A percentile compares a stretch with the other conserved stretches of the same genome.
Evolutionary conservation across 1,139 yeast genomes (phyloP).

Genomic region (Geotrichum phurueaensis): DNA sequence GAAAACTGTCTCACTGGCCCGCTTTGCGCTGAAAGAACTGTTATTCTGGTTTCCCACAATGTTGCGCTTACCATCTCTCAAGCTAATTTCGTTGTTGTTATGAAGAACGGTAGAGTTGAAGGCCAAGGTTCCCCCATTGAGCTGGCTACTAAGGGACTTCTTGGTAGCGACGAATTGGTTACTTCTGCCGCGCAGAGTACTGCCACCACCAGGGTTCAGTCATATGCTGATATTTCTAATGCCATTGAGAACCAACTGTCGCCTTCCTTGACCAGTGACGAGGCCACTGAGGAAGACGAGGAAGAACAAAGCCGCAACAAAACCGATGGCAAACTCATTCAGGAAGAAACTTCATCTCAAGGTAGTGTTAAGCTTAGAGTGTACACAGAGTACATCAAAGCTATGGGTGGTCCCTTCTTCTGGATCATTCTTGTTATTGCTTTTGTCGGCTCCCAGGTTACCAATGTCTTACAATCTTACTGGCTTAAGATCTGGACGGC

Average conservation of each 20-base stretch:
- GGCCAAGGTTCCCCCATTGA: conserved; percentile 82
- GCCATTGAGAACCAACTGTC: background rate
- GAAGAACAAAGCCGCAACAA: background rate
- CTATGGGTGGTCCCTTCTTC: conserved; percentile 56
- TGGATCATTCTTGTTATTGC: conserved; percentile 45
- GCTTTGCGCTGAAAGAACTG: conserved; percentile 76
- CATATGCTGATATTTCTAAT: conserved; percentile 27
- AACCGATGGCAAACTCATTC: conserved; percentile 55
- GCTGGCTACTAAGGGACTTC: conserved; percentile 58
- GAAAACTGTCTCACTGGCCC: conserved; percentile 86
- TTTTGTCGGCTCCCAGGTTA: conserved; percentile 51
- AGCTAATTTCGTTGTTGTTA: conserved; percentile 70
- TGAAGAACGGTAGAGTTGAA: conserved; percentile 78
- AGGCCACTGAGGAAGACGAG: background rate
- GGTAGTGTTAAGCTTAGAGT: conserved; percentile 74
- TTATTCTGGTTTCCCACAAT: conserved; percentile 88
- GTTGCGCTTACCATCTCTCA: conserved; percentile 78
- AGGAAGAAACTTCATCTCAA: conserved; percentile 76
- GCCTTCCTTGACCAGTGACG: background rate
- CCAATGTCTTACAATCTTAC: conserved; percentile 65
- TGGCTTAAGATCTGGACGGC: conserved; percentile 84
- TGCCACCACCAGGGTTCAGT: conserved; percentile 45
- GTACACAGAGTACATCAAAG: conserved; percentile 57
- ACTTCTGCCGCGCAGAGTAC: conserved; percentile 61
- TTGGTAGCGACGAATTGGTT: conserved; percentile 75